Conservation (phyloP, 2,329 filamentous ascomycete genomes). For the Rhytidhysteron rufulum region DNA sequence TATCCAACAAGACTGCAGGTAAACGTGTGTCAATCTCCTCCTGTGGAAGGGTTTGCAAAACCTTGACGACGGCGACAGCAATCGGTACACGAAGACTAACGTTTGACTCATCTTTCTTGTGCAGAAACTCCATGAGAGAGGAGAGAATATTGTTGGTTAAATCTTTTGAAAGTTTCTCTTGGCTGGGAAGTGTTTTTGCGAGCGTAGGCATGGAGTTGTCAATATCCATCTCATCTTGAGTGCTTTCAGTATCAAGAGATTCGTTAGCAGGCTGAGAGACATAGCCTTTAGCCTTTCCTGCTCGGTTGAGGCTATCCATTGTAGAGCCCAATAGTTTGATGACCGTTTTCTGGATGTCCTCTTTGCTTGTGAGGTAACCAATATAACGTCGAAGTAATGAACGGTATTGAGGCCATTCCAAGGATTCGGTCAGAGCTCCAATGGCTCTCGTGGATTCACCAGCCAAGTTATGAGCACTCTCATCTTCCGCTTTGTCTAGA, state of each 20-base stretch:
- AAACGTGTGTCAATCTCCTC: conserved; percentile 70
- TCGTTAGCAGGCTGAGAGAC: conserved; percentile 8
- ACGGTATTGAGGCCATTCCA: conserved; percentile 90
- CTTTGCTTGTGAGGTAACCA: conserved; percentile 73
- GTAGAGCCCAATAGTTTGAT: conserved; percentile 77
- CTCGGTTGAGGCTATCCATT: conserved; percentile 68
- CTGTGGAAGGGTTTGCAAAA: conserved; percentile 74
- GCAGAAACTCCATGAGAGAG: conserved; percentile 75
- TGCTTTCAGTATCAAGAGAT: conserved; percentile 19
- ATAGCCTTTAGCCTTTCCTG: conserved; percentile 39
- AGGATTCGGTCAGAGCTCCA: conserved; percentile 65
- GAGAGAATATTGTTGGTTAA: conserved; percentile 73
- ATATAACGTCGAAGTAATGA: conserved; percentile 81
- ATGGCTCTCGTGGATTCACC: conserved; percentile 84
- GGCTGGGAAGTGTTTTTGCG: conserved; percentile 61
- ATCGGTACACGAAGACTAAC: conserved; percentile 91
- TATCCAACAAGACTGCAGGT: conserved; percentile 81
- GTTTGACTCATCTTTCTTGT: conserved; percentile 90
- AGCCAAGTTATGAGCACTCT: conserved; percentile 71
- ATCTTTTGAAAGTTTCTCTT: conserved; percentile 66
- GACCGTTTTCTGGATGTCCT: conserved; percentile 79
- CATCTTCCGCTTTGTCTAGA: conserved; percentile 77
- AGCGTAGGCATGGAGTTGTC: conserved; percentile 41
- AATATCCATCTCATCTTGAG: conserved; percentile 36
- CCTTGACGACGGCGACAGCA: conserved; percentile 81